phyloP scores from a whole-genome alignment of 768 basidiomycete genomes.

The Postia placenta region DNA sequence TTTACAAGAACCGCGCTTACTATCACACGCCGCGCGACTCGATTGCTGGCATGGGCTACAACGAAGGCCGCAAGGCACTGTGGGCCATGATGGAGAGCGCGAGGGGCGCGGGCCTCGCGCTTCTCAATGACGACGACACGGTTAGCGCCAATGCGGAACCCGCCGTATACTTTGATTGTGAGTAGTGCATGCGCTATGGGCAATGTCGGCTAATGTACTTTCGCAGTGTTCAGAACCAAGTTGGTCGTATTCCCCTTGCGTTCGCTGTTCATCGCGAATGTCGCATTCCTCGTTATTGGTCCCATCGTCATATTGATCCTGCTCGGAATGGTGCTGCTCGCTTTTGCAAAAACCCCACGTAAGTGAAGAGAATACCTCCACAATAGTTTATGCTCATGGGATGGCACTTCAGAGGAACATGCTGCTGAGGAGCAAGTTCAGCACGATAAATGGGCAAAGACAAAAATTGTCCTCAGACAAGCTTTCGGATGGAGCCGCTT shows the following conservation, averaged over 20 bases:
- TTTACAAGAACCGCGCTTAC: constrained; percentile 65
- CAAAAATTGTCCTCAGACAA: constrained; percentile 22
- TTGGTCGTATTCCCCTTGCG: constrained; percentile 51
- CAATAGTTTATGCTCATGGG: not conserved
- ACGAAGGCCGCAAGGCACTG: constrained; percentile 48
- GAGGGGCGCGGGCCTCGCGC: constrained; percentile 43
- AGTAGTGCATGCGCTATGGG: not conserved
- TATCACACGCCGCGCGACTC: constrained; percentile 78
- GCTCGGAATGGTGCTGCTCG: constrained; percentile 28
- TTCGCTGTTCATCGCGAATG: constrained; percentile 47
- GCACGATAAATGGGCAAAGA: constrained; percentile 17
- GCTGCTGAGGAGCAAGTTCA: constrained; percentile 2
- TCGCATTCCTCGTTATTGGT: constrained; percentile 56
- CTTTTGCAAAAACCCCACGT: constrained; percentile 17
- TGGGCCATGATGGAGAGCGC: constrained; percentile 79
- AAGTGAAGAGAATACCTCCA: constrained; percentile 3
- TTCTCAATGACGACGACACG: constrained; percentile 38
- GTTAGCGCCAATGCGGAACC: constrained; percentile 20
- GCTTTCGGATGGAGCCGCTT: constrained; percentile 53
- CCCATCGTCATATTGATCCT: constrained; percentile 49
- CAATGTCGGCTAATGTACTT: not conserved
- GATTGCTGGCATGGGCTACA: constrained; percentile 44
- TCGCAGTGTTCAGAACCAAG: constrained; percentile 50
- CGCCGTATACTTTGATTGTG: constrained; percentile 74
- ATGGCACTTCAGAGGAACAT: constrained; percentile 1